phyloP scores from a whole-genome alignment of 192 early-diverging fungal species.

The Rhizoclosmatium globosum region DNA sequence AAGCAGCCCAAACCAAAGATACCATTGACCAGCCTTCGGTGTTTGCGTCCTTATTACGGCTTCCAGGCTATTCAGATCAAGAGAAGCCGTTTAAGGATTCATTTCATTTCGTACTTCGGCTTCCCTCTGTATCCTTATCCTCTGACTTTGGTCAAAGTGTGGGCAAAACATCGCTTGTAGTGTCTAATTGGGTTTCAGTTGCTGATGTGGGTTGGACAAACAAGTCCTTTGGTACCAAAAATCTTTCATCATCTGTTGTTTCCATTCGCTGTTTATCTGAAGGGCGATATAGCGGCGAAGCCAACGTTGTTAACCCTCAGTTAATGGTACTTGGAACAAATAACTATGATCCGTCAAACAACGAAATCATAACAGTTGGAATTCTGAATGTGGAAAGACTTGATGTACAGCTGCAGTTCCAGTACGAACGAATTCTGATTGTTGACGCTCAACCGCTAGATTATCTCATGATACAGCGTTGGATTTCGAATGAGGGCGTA shows the following conservation, averaged over 20 bases:
- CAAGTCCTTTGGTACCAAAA: slow-evolving; percentile 51
- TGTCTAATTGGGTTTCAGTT: not conserved
- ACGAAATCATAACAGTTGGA: slow-evolving; percentile 18
- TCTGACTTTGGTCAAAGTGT: slow-evolving; percentile 47
- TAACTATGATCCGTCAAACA: slow-evolving; percentile 8
- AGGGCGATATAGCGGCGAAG: slow-evolving; percentile 65
- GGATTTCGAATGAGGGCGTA: slow-evolving; percentile 47
- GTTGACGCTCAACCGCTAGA: slow-evolving; percentile 63
- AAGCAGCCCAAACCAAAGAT: slow-evolving; percentile 18
- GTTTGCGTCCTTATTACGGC: slow-evolving; percentile 6
- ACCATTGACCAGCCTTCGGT: slow-evolving; percentile 2
- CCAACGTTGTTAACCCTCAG: slow-evolving; percentile 30
- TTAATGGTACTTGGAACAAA: slow-evolving; percentile 12
- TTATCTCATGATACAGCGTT: slow-evolving; percentile 56
- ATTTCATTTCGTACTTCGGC: slow-evolving; percentile 36
- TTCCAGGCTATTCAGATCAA: slow-evolving; percentile 20
- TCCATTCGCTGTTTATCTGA: slow-evolving; percentile 61
- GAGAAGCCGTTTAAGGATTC: slow-evolving; percentile 41
- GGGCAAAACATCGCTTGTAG: slow-evolving; percentile 30
- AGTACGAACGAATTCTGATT: slow-evolving; percentile 78
- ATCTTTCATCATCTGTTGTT: slow-evolving; percentile 45
- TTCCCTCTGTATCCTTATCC: slow-evolving; percentile 57
- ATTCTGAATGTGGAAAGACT: slow-evolving; percentile 57
- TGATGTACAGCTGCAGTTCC: slow-evolving; percentile 71
- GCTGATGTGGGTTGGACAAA: slow-evolving; percentile 30